Evolutionary conservation across 106 monocot species (phyloP).

Genomic region (Allium cepa): DNA sequence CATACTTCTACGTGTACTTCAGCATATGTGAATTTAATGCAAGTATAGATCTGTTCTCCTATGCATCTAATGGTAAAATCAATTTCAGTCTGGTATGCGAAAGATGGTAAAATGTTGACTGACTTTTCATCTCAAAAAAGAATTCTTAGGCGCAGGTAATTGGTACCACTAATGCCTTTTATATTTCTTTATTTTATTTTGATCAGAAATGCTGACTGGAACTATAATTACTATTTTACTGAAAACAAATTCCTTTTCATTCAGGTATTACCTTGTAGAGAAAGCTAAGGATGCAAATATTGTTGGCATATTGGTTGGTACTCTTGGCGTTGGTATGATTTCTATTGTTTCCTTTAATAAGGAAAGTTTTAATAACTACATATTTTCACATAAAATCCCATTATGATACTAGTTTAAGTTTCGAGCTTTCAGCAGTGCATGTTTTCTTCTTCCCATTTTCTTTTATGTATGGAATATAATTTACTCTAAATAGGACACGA

Average conservation of each 20-base stretch:
- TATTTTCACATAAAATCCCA: too few relatives aligned
- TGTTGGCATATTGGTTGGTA: slow-evolving; percentile 95
- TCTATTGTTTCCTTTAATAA: too few relatives aligned
- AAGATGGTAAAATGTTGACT: slow-evolving; percentile 28
- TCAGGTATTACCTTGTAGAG: slow-evolving; percentile 98
- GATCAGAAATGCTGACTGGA: too few relatives aligned
- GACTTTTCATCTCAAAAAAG: slow-evolving; percentile 54
- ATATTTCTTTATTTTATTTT: too few relatives aligned
- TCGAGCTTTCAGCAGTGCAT: too few relatives aligned
- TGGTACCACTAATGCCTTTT: background rate
- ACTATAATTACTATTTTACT: background rate
- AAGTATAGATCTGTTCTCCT: background rate
- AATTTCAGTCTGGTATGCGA: slow-evolving; percentile 71
- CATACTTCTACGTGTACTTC: too few relatives aligned
- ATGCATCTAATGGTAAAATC: slow-evolving; percentile 13
- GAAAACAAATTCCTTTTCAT: background rate
- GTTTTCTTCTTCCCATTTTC: too few relatives aligned
- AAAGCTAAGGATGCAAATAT: slow-evolving; percentile 99
- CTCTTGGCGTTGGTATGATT: slow-evolving; percentile 74
- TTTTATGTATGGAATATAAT: too few relatives aligned
- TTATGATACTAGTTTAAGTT: too few relatives aligned
- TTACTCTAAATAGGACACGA: too few relatives aligned
- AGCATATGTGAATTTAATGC: too few relatives aligned
- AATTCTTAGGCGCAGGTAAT: slow-evolving; percentile 88
- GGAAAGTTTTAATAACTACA: too few relatives aligned